Evolutionary conservation across 1,284 basidiomycete species (phyloP).

Genomic region (Volvariella volvacea): DNA sequence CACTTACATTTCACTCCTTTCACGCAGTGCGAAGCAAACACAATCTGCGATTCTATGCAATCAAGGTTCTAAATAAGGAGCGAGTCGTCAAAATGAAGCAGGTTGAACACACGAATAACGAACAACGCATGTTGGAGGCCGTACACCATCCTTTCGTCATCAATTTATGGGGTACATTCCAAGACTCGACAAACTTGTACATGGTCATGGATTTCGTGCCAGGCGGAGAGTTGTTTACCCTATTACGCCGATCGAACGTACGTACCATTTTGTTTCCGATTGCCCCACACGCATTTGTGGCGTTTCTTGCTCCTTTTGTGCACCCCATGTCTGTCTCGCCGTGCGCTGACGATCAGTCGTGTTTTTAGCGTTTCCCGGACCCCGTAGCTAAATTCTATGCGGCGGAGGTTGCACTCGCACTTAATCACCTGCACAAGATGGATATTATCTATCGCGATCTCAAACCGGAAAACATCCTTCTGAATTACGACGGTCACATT

Average conservation of each 20-base stretch:
- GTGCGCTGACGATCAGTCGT: slow-evolving; percentile 5
- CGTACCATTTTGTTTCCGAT: slow-evolving; percentile 18
- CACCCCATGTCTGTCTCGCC: too few species aligned
- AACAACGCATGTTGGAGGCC: slow-evolving; percentile 83
- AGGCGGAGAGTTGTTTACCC: slow-evolving; percentile 93
- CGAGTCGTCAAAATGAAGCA: slow-evolving; percentile 96
- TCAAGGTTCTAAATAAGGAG: slow-evolving; percentile 93
- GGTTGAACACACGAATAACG: slow-evolving; percentile 96
- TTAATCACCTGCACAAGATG: slow-evolving; percentile 87
- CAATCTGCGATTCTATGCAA: slow-evolving; percentile 89
- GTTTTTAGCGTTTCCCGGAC: slow-evolving; percentile 85
- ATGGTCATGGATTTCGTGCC: slow-evolving; percentile 99
- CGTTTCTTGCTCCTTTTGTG: too few species aligned
- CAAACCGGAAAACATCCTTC: slow-evolving; percentile 95
- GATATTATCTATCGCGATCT: slow-evolving; percentile 97
- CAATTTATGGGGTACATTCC: slow-evolving; percentile 98
- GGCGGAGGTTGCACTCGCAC: slow-evolving; percentile 92
- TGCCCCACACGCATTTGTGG: neutral
- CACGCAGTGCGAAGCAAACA: slow-evolving; percentile 78
- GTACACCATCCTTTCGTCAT: slow-evolving; percentile 96
- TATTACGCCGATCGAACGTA: slow-evolving; percentile 85
- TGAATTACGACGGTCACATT: slow-evolving; percentile 93
- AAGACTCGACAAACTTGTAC: slow-evolving; percentile 90
- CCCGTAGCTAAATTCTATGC: slow-evolving; percentile 99
- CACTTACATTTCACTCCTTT: slow-evolving; percentile 6